A percentile compares a stretch with the other conserved stretches of the same genome.
Evolutionary conservation across 2,329 filamentous ascomycete species (phyloP).

Genomic region (Alternaria infectoria): DNA sequence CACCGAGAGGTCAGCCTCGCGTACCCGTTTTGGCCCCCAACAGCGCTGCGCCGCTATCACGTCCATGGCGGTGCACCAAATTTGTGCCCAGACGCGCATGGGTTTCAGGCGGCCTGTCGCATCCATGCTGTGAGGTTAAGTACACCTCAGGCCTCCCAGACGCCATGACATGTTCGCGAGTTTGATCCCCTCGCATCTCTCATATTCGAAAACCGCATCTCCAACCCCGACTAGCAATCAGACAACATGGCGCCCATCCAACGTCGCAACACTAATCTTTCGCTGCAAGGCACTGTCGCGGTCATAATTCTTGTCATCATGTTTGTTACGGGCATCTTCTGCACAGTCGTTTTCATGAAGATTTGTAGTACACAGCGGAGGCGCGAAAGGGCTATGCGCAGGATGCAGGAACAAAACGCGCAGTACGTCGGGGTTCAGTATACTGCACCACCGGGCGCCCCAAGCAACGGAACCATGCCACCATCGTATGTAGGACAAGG

Average conservation of each 20-base stretch:
- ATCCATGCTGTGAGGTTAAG: neutral
- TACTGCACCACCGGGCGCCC: neutral
- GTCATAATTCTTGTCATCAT: constrained; percentile 4
- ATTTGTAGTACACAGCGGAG: constrained; percentile 17
- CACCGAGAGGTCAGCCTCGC: neutral
- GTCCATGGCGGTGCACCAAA: neutral
- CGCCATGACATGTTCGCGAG: neutral
- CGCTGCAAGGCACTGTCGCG: neutral
- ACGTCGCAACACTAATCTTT: constrained; percentile 9
- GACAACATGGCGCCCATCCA: constrained; percentile 13
- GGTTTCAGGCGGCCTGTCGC: neutral
- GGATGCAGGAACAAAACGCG: constrained; percentile 14
- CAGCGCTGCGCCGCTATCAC: neutral
- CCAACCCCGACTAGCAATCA: neutral
- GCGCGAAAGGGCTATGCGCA: constrained; percentile 6
- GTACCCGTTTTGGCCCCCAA: constrained; percentile 11
- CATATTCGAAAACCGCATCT: neutral
- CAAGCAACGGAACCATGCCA: neutral
- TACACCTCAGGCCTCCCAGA: neutral
- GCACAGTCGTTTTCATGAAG: constrained; percentile 4
- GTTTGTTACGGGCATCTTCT: constrained; percentile 4
- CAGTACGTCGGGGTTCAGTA: constrained; percentile 3
- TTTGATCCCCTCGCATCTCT: neutral
- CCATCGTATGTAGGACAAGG: neutral
- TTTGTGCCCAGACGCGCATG: neutral